Evolutionary conservation across 495 filamentous ascomycete genomes (phyloP).

Genomic region (Antarctomyces pellizariae): DNA sequence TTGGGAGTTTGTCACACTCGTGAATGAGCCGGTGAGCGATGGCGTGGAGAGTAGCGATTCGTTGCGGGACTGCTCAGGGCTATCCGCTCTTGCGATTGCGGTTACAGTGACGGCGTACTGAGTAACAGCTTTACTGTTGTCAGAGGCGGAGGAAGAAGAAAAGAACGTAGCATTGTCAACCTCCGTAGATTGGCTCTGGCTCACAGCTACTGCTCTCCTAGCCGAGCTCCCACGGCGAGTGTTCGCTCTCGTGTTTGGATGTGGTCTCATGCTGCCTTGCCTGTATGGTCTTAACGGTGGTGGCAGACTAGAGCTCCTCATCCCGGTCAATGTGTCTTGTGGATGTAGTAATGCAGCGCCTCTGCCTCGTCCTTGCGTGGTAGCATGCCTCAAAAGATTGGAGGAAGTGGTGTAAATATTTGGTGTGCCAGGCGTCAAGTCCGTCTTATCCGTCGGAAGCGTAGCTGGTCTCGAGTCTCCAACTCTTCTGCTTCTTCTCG

Average conservation of each 20-base stretch:
- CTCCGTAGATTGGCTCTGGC: conserved; percentile 7
- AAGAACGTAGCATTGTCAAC: too few relatives aligned
- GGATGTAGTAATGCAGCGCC: too few relatives aligned
- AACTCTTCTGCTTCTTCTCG: conserved; percentile 28
- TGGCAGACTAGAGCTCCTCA: conserved; percentile 6
- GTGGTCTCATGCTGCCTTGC: conserved; percentile 17
- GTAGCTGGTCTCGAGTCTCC: conserved; percentile 27
- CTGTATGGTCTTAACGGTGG: conserved; percentile 12
- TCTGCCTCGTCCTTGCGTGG: too few relatives aligned
- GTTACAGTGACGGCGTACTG: too few relatives aligned
- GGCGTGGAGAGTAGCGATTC: conserved; percentile 22
- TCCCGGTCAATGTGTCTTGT: conserved; percentile 7
- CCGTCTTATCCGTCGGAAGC: conserved; percentile 28
- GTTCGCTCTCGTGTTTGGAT: conserved; percentile 17
- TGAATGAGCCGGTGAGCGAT: conserved; percentile 27
- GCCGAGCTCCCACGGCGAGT: conserved; percentile 16
- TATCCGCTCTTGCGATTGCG: too few relatives aligned
- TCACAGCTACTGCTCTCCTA: conserved; percentile 5
- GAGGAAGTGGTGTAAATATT: too few relatives aligned
- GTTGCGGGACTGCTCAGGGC: conserved; percentile 10
- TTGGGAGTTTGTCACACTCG: conserved; percentile 19
- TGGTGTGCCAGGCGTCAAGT: conserved; percentile 31
- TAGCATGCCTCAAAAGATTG: too few relatives aligned
- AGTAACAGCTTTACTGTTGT: too few relatives aligned
- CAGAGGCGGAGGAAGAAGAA: too few relatives aligned